Evolutionary conservation across 2,329 filamentous ascomycete species (phyloP).

Genomic region (Pestalotiopsis sp.): DNA sequence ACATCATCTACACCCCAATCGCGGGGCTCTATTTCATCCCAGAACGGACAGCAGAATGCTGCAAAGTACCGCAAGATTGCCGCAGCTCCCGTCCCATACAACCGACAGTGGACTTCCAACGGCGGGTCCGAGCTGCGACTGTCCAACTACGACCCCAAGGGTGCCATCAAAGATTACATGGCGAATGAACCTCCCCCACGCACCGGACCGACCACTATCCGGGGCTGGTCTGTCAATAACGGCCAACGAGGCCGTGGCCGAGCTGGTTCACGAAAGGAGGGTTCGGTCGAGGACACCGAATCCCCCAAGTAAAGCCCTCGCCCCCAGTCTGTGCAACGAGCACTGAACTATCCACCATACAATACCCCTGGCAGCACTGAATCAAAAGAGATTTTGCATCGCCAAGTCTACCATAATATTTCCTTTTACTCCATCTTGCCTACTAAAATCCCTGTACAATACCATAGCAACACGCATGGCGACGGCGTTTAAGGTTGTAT

Average conservation of each 20-base stretch:
- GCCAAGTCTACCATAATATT: background rate
- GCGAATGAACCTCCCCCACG: slow-evolving; percentile 58
- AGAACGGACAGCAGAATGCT: slow-evolving; percentile 21
- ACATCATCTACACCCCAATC: background rate
- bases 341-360: background rate
- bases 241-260: slow-evolving; percentile 29
- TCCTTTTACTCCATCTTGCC: background rate
- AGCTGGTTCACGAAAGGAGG: slow-evolving; percentile 27
- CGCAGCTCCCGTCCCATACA: slow-evolving; percentile 57
- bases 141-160: slow-evolving; percentile 56
- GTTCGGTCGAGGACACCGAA: slow-evolving; percentile 18
- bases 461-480: slow-evolving; percentile 1
- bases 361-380: background rate
- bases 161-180: slow-evolving; percentile 61
- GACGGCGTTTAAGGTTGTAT: background rate
- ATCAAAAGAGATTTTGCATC: background rate
- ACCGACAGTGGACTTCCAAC: slow-evolving; percentile 49
- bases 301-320: slow-evolving; percentile 14
- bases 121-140: slow-evolving; percentile 58
- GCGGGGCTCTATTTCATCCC: slow-evolving; percentile 14
- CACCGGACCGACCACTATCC: slow-evolving; percentile 57
- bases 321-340: background rate
- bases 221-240: slow-evolving; percentile 58
- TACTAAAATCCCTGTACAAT: background rate
- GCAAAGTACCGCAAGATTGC: slow-evolving; percentile 61